Evolutionary conservation across 2,329 filamentous ascomycete species (phyloP).

Genomic region (Hypoxylon sp.): DNA sequence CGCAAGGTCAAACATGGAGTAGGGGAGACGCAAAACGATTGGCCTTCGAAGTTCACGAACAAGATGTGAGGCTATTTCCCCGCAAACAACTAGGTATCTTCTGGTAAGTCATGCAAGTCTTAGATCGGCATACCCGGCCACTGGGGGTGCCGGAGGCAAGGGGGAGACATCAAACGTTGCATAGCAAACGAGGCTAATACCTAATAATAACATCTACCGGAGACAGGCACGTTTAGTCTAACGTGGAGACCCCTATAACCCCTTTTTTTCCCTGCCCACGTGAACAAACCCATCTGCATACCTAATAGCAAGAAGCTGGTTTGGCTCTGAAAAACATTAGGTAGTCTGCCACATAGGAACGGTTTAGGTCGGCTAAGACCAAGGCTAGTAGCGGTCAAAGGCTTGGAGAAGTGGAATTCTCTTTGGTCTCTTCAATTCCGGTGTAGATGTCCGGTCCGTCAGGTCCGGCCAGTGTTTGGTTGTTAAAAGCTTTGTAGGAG

Average conservation of each 20-base stretch:
- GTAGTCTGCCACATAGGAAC: conserved; percentile 6
- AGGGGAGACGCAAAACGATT: conserved; percentile 24
- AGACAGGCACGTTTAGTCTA: conserved; percentile 14
- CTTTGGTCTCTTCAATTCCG: conserved; percentile 2
- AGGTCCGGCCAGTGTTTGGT: background rate
- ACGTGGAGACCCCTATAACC: conserved; percentile 1
- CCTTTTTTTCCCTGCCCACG: conserved; percentile 18
- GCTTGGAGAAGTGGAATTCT: conserved; percentile 1
- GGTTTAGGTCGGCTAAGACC: conserved; percentile 25
- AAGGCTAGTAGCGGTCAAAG: conserved; percentile 29
- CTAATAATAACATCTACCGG: conserved; percentile 35
- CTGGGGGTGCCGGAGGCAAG: conserved; percentile 9
- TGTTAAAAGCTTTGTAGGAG: conserved; percentile 2
- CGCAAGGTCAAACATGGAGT: conserved; percentile 33
- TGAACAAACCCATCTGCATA: conserved; percentile 11
- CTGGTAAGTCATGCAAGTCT: conserved; percentile 34
- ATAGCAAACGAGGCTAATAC: conserved; percentile 37
- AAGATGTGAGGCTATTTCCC: conserved; percentile 43
- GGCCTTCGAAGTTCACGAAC: conserved; percentile 22
- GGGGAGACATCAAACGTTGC: conserved; percentile 25
- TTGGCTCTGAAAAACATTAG: conserved; percentile 10
- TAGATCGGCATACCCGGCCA: conserved; percentile 30
- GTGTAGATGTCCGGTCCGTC: background rate
- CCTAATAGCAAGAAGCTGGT: conserved; percentile 5
- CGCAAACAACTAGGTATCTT: conserved; percentile 39